Percentiles rank a stretch among this genome's conserved stretches.
phyloP scores from a whole-genome alignment of 2,329 filamentous ascomycete genomes.

The Penicillium sp. region DNA sequence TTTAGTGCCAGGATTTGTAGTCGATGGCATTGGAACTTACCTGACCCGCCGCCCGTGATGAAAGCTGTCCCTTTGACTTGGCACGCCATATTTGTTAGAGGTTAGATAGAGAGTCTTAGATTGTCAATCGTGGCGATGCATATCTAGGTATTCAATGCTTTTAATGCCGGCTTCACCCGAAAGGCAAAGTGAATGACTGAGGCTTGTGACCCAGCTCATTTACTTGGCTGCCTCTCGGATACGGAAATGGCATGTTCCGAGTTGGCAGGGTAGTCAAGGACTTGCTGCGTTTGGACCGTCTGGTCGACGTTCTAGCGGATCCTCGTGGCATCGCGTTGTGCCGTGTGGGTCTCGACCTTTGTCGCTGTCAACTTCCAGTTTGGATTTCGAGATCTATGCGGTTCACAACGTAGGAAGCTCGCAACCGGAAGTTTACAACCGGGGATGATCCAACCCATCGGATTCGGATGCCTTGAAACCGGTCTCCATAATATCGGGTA shows the following conservation, averaged over 20 bases:
- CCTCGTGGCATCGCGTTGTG: conserved; percentile 1
- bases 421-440: no score
- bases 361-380: conserved; percentile 13
- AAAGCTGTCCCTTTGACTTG: conserved; percentile 27
- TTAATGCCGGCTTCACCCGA: no score
- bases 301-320: not conserved
- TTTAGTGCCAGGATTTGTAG: not conserved
- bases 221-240: not conserved
- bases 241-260: conserved; percentile 7
- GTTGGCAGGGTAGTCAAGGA: not conserved
- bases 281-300: not conserved
- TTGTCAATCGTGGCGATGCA: no score
- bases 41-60: conserved; percentile 27
- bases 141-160: no score
- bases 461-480: conserved; percentile 1
- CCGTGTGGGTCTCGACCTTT: conserved; percentile 8
- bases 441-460: not conserved
- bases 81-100: conserved; percentile 8
- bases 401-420: not conserved
- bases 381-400: conserved; percentile 1
- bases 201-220: no score
- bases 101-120: no score
- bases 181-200: no score
- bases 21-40: conserved; percentile 7
- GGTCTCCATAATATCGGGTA: not conserved